Evolutionary conservation across 139 green algal species (phyloP).

Genomic region (Volvox africanus): DNA sequence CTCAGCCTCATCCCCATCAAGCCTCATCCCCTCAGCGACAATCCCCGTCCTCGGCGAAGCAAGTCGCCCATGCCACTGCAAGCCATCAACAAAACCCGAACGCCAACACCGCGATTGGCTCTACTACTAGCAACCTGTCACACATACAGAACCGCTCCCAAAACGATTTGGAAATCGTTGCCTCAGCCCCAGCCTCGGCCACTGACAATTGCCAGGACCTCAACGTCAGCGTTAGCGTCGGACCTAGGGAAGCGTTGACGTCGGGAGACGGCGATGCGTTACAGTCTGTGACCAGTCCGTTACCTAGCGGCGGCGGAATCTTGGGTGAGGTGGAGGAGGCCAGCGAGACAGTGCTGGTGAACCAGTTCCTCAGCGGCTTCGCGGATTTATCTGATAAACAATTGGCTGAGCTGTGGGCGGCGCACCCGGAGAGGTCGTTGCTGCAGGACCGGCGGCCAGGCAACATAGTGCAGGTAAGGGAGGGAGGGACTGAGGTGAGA

Average conservation of each 20-base stretch:
- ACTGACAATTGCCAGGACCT: too few species aligned
- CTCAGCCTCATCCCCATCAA: not conserved
- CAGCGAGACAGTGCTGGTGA: not conserved
- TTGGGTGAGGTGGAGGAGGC: not conserved
- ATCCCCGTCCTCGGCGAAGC: too few species aligned
- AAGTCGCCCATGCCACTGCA: too few species aligned
- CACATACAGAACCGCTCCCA: too few species aligned
- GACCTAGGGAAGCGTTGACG: not conserved
- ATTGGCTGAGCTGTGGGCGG: not conserved
- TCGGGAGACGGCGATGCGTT: not conserved
- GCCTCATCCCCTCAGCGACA: too few species aligned
- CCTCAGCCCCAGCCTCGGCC: too few species aligned
- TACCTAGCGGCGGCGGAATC: not conserved
- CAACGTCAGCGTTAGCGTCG: too few species aligned
- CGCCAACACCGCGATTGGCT: not conserved
- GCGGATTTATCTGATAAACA: not conserved
- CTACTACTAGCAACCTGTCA: too few species aligned
- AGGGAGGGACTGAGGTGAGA: too few species aligned
- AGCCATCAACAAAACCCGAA: too few species aligned
- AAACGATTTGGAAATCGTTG: too few species aligned
- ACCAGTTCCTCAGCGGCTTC: constrained; percentile 22
- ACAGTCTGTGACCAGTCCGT: not conserved
- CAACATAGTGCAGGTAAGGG: constrained; percentile 1
- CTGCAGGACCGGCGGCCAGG: not conserved
- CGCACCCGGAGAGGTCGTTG: not conserved